Evolutionary conservation across 2,329 filamentous ascomycete species (phyloP).

Genomic region (Aspergillus sp.): DNA sequence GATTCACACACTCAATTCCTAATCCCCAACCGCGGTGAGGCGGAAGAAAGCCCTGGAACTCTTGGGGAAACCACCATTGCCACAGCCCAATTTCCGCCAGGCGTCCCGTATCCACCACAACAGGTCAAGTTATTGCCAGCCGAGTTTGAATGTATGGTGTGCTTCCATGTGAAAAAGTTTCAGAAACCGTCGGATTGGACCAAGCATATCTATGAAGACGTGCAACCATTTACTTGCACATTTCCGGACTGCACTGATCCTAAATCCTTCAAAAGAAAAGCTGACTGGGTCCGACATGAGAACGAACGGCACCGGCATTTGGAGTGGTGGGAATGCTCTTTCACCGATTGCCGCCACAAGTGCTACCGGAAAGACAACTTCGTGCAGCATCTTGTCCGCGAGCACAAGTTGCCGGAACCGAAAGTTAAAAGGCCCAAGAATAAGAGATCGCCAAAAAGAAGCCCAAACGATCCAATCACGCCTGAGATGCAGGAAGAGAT

Average conservation of each 20-base stretch:
- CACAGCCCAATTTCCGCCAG: constrained; percentile 72
- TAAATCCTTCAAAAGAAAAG: constrained; percentile 92
- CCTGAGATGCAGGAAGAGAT: constrained; percentile 25
- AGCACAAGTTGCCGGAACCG: constrained; percentile 83
- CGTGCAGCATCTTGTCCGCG: constrained; percentile 84
- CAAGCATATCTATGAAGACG: constrained; percentile 91
- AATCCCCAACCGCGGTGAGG: constrained; percentile 54
- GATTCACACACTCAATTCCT: constrained; percentile 58
- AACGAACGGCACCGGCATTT: constrained; percentile 87
- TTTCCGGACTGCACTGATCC: constrained; percentile 79
- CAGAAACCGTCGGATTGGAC: constrained; percentile 95
- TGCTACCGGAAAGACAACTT: constrained; percentile 93
- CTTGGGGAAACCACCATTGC: constrained; percentile 66
- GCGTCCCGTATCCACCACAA: constrained; percentile 75
- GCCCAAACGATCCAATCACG: constrained; percentile 41
- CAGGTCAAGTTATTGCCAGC: constrained; percentile 70
- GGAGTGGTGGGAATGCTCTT: constrained; percentile 86
- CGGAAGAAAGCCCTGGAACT: constrained; percentile 67
- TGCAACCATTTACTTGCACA: constrained; percentile 90
- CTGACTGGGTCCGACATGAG: constrained; percentile 93
- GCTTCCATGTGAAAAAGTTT: constrained; percentile 81
- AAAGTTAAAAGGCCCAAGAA: constrained; percentile 72
- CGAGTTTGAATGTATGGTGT: constrained; percentile 85
- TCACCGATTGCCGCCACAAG: constrained; percentile 75
- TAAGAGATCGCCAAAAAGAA: constrained; percentile 51